Conservation (phyloP, 306 rosid species). For the Gastrolobium villosum region DNA sequence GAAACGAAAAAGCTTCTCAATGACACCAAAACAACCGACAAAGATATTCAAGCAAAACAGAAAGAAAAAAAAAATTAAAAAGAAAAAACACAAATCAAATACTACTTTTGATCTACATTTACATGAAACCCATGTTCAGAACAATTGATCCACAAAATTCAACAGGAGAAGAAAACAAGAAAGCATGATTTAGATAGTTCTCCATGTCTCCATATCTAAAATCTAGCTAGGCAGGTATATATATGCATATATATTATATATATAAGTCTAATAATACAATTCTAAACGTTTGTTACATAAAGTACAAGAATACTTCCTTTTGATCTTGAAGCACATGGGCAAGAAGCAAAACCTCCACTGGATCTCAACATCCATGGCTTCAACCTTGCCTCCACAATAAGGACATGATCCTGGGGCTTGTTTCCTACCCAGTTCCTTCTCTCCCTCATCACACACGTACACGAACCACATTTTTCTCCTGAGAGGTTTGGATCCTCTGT, state of each 20-base stretch:
- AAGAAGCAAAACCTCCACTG: conserved; percentile 73
- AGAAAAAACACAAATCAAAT: not conserved
- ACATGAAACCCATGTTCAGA: not conserved
- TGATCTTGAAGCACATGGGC: conserved; percentile 83
- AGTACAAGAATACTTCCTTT: conserved; percentile 77
- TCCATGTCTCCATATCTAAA: not conserved
- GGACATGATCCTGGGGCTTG: conserved; percentile 87
- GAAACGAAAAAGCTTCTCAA: not conserved
- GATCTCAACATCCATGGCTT: conserved; percentile 80
- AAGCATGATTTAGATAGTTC: not conserved
- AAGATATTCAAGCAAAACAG: not conserved
- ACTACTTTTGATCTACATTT: not conserved
- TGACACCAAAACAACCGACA: not conserved
- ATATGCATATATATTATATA: not conserved
- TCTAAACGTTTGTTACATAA: conserved; percentile 76
- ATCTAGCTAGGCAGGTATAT: not conserved
- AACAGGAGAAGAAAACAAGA: not conserved
- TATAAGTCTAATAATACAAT: conserved; percentile 27
- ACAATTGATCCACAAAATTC: not conserved
- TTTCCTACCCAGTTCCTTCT: conserved; percentile 80
- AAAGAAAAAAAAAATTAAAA: not conserved
- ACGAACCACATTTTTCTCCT: conserved; percentile 70
- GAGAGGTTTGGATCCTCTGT: not conserved
- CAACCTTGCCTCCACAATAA: conserved; percentile 79
- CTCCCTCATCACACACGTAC: conserved; percentile 70